Base-by-base conservation (phyloP, 192 early-diverging fungal species). In the Mortierella alpina region DNA sequence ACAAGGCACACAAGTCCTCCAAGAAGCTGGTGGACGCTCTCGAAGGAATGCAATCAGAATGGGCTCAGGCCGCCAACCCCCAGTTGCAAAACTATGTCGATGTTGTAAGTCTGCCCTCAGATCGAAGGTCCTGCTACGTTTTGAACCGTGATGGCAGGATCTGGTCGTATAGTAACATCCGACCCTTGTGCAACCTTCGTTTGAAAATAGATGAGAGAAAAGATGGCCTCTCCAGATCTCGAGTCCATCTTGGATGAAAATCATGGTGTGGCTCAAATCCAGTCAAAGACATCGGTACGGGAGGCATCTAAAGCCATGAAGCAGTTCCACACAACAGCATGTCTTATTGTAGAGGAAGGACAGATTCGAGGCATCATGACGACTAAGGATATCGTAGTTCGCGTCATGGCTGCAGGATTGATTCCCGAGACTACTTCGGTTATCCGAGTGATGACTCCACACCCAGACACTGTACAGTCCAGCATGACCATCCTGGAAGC, bases 371-470 rank as follows among this genome's bases (percentile, higher is more conserved):
- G 95, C 60, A 97, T 97, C 53, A 84, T 87, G 55, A 87, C 86
- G 6, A 78, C 52, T 68, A 83, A 83, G 58, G 93, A 95, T 75
- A 86, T 95, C 62, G 93, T 95, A 44, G 86, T 93, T 63, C 86
- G 93, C 59, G 93, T 95, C 11, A 89, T 95, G 64, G 92, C 93
- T 9, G 92, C 91, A 44, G 89, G 92, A 8, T 80, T 96, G 62
- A 91, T 95, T 55, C 95, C 96, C 13, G 86, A 85, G 56, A 93
- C 86, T 14, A 96, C 94, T 59, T 92, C 94, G n/a, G 95, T 98
- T 10, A 93, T 96, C 17, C 92, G 97, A 47, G 97, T 98, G 22
- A 98, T 98, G 97, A 94, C 93, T 0, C 93, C 91, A 51, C 88
- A 91, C 63, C 93, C 93, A 8, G 91, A 94, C 71, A 91, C 92